phyloP scores from a whole-genome alignment of 2,329 filamentous ascomycete genomes.

The Fusarium sp. region DNA sequence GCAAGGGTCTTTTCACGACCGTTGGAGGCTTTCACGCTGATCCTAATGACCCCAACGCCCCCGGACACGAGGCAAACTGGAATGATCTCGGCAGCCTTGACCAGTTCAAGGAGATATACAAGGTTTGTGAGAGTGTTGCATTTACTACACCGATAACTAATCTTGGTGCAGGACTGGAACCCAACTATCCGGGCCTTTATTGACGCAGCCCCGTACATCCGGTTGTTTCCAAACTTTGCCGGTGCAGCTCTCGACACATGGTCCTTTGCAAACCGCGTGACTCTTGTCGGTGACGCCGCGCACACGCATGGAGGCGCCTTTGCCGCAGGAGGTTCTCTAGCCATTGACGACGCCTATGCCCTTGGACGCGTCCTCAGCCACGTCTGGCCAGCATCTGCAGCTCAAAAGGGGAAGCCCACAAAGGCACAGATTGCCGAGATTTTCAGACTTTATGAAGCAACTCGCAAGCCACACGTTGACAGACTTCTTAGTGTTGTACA shows the following conservation, averaged over 20 bases:
- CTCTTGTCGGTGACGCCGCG: slow-evolving; percentile 58
- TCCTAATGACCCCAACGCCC: slow-evolving; percentile 51
- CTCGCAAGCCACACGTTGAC: slow-evolving; percentile 60
- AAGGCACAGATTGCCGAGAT: slow-evolving; percentile 47
- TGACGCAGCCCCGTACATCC: slow-evolving; percentile 57
- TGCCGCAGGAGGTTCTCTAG: slow-evolving; percentile 58
- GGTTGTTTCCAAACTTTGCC: slow-evolving; percentile 61
- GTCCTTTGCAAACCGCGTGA: slow-evolving; percentile 56
- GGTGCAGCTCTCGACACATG: slow-evolving; percentile 59
- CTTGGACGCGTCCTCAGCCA: slow-evolving; percentile 58
- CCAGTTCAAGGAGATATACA: slow-evolving; percentile 55
- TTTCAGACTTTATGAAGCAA: slow-evolving; percentile 59
- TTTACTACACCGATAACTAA: background rate
- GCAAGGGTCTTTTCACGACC: slow-evolving; percentile 58
- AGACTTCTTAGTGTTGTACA: slow-evolving; percentile 39
- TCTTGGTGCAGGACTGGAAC: slow-evolving; percentile 55
- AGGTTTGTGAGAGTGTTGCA: slow-evolving; percentile 10
- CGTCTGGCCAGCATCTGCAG: slow-evolving; percentile 47
- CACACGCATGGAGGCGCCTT: slow-evolving; percentile 61
- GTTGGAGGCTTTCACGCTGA: slow-evolving; percentile 60
- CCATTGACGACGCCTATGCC: slow-evolving; percentile 60
- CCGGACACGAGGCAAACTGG: slow-evolving; percentile 55
- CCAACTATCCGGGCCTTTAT: slow-evolving; percentile 58
- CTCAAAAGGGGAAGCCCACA: slow-evolving; percentile 21
- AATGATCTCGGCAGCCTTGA: slow-evolving; percentile 56